Evolutionary conservation across 2,329 filamentous ascomycete genomes (phyloP).

Genomic region (Apiospora hydei): DNA sequence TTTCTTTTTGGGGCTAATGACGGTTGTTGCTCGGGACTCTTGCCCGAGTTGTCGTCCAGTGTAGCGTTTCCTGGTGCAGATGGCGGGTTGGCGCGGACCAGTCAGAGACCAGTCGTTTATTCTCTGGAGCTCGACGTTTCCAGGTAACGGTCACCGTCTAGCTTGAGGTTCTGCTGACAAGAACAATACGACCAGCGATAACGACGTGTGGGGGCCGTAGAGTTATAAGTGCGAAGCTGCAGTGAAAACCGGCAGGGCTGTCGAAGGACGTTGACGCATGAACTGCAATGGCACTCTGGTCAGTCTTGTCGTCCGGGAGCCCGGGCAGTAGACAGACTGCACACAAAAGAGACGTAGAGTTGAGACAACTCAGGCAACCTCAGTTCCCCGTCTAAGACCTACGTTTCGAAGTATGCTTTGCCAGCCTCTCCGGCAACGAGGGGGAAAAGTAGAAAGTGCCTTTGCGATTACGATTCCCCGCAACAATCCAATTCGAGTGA

Average conservation of each 20-base stretch:
- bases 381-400: conserved; percentile 17
- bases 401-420: conserved; percentile 7
- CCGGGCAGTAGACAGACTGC: not conserved
- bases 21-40: not conserved
- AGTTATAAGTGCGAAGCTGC: not conserved
- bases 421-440: not conserved
- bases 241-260: not conserved
- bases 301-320: not conserved
- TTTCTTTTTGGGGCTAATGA: not conserved
- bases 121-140: not conserved
- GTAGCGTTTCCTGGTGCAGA: not conserved
- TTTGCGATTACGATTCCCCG: not conserved
- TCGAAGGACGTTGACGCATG: not conserved
- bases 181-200: not conserved
- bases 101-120: not conserved
- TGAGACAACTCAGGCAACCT: conserved; percentile 15
- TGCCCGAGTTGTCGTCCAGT: not conserved
- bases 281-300: not conserved
- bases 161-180: not conserved
- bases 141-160: not conserved
- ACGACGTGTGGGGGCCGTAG: not conserved
- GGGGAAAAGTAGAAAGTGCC: not conserved
- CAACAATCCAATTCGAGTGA: conserved; percentile 12
- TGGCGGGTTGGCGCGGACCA: conserved; percentile 1
- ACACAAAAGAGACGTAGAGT: not conserved